Evolutionary conservation across 164 flowering plant genomes (phyloP), one percentile per base, ranked within the genome.

Genomic region (Nymphaea thermarum): DNA sequence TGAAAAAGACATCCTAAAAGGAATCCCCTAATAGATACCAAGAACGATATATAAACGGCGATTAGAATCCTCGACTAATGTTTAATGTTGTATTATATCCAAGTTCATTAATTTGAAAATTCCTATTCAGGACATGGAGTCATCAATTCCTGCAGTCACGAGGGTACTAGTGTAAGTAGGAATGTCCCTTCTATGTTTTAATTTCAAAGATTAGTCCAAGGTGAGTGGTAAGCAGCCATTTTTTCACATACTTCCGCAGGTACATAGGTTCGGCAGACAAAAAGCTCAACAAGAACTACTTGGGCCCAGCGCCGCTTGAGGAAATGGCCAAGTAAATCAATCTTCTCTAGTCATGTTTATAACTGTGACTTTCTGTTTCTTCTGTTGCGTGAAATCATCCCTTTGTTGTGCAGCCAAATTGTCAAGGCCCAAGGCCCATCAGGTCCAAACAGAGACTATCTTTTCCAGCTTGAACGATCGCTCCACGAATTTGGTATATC

Each of bases 391-490:
- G 55, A 47, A 47, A 12, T 6, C 12, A 12, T 68, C 62, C 57
- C 47, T 65, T 60, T 59, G 14, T 17, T 47, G 10, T 76, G 77
- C 86, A 93, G 98, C 66, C 97, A 91, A 84, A 91, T 93, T 60
- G 64, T 83, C 59, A 70, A 67, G 2, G 96, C 98, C 8, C 79
- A 87, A 83, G 98, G 98, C 44, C 98, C 98, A 43, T 91, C 98
- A 41, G 97, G 98, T 70, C 97, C 97, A 16, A 93, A 93, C 81
- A 87, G 87, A 77, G 97, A 93, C 74, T 91, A 93, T 72, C 85
- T 91, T 69, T 93, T 93, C 75, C 88, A 85, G 17, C 93, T 93
- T 44, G 98, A 89, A 69, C 72, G 75, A 42, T 86, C 94, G 11
- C 94, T 93, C 71, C 78, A 73, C 69, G 78, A 81, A 67, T 44